A percentile compares a stretch with the other conserved stretches of the same genome.
phyloP scores from a whole-genome alignment of 2,329 filamentous ascomycete genomes.

The Pseudogymnoascus sp. region DNA sequence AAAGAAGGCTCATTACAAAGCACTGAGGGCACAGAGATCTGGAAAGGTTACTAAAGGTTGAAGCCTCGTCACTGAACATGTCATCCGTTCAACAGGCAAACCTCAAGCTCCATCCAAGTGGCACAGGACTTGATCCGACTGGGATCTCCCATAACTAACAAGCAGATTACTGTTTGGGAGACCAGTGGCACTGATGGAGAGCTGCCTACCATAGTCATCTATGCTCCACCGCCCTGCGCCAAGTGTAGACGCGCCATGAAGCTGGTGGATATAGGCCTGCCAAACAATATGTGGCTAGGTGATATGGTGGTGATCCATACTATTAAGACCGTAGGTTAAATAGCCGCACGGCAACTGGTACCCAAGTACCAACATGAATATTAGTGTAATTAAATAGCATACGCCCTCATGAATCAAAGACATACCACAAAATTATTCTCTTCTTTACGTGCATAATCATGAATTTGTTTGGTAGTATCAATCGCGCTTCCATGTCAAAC shows the following conservation, averaged over 20 bases:
- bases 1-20: slow-evolving; percentile 84
- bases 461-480: neutral
- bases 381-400: slow-evolving; percentile 2
- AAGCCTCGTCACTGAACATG: slow-evolving; percentile 9
- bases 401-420: slow-evolving; percentile 2
- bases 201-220: neutral
- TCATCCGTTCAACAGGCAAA: slow-evolving; percentile 2
- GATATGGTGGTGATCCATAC: slow-evolving; percentile 5
- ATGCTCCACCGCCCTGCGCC: neutral
- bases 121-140: slow-evolving; percentile 6
- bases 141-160: slow-evolving; percentile 1
- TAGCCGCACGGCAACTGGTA: neutral
- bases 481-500: neutral
- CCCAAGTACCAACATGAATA: neutral
- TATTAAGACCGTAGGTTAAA: slow-evolving; percentile 7
- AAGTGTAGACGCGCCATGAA: neutral
- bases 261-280: neutral
- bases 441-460: neutral
- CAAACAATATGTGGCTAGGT: neutral
- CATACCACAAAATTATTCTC: neutral
- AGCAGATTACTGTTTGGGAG: slow-evolving; percentile 4
- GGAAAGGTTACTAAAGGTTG: slow-evolving; percentile 13
- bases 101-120: slow-evolving; percentile 3
- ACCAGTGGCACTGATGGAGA: neutral
- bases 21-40: slow-evolving; percentile 55